Base-by-base conservation (phyloP, 2,329 filamentous ascomycete species). In the Penicillium sclerotigenum region DNA sequence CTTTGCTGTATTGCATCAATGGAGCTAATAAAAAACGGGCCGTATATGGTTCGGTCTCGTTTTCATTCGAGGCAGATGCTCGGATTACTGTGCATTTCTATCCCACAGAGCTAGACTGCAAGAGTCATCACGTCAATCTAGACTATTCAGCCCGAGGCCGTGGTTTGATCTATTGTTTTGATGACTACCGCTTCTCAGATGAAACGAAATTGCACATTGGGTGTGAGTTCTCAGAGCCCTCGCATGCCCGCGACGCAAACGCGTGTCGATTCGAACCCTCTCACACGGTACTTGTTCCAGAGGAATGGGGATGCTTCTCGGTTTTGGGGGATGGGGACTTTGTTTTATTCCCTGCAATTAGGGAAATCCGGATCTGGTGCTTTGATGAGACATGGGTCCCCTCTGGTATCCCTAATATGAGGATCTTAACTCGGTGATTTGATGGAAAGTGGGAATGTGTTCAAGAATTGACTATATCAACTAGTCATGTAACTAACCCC, bases 331-430 rank as follows among this genome's bases (percentile, higher is more conserved):
- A 54, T 41, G 36, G 36, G 16, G 49, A 52, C 29, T 54, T 54
- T 13, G 20, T 48, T 18, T 3, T 54, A 14, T 54, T 34, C 8
- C n/a, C 16, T 26, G 1, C 3, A 8, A 3, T 11, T 14, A 20
- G n/a, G 13, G 13, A 34, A 24, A n/a, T 38, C 16, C 18, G n/a
- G 42, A 54, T 66, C 5, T 71, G 65, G 67, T 63, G 52, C 38
- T 69, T 72, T 52, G 56, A 65, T 41, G 60, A 57, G 48, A 42
- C 31, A 22, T 54, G 52, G 52, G 2, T 24, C 5, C 46, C 52
- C 13, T 51, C 46, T 20, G 22, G 22, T 22, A 20, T 29, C 14
- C 29, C 40, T 14, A 7, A n/a, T 33, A 33, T 43, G n/a, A 22
- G 5, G 10, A 20, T 41, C 29, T 9, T 13, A 29, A 22, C 5